Evolutionary conservation across 495 filamentous ascomycete genomes (phyloP), one percentile per base, ranked within the genome.

Genomic region (Pyrenopolyporus hunteri): DNA sequence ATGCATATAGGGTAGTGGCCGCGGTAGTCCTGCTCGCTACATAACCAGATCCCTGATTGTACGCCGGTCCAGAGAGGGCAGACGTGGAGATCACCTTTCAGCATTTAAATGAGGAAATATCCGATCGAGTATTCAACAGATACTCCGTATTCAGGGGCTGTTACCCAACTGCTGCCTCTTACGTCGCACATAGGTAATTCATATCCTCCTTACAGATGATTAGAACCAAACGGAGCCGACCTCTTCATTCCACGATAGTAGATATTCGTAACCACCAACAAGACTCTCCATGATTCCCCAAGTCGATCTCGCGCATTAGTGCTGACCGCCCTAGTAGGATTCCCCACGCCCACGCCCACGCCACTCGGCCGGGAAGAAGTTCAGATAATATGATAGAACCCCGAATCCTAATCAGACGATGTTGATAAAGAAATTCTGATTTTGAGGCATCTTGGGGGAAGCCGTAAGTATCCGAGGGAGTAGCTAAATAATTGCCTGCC

Each of bases 301-400:
- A 56, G 62, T 58, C 36, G 62, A 59, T 56, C 55, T 54, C 62
- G 23, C 56, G 56, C 62, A 64, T 64, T 64, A 64, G 62, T 45
- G 62, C 55, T 64, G 55, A 59, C 35, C 31, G 14, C 13, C 22
- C 32, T 29, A 22, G 43, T 22, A 28, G 33, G 11, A 32, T 37
- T 29, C 44, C 33, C 54, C 55, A 59, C 54, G 44, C 26, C 54
- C 42, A 35, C 25, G 44, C 26, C 54, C 42, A 35, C 25, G 25
- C 37, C 55, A 59, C 55, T 26, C 50, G 31, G 50, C 31, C 45
- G 45, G 50, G 32, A 23, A 46, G 36, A 32, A 11, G 32, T 10
- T n/a, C n/a, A 23, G 2, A 1, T 17, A 46, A 13, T 29, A 13
- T 42, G 40, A 61, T 35, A 32, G 35, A 26, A 48, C 42, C 16